phyloP scores from a whole-genome alignment of 1,139 yeast species.

The Saccharomyces pastorianus region DNA sequence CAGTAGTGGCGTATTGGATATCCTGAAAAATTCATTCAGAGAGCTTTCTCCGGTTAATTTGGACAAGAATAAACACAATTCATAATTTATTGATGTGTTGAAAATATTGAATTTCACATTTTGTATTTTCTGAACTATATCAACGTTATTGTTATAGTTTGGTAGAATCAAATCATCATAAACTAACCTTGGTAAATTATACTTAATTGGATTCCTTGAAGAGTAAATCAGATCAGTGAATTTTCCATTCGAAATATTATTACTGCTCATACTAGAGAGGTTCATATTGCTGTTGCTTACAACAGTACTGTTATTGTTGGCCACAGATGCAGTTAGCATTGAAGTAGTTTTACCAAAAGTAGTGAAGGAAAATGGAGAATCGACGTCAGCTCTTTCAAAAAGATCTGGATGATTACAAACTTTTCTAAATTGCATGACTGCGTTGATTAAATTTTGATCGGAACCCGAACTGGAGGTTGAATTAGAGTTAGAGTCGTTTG shows the following conservation, averaged over 20 bases:
- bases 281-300: slow-evolving; percentile 8
- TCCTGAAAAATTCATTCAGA: slow-evolving; percentile 34
- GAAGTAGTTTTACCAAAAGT: slow-evolving; percentile 72
- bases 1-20: slow-evolving; percentile 39
- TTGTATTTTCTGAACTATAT: slow-evolving; percentile 38
- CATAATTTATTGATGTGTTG: slow-evolving; percentile 17
- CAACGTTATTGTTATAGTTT: slow-evolving; percentile 40
- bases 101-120: slow-evolving; percentile 25
- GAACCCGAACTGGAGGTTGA: slow-evolving; percentile 8
- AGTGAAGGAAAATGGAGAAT: slow-evolving; percentile 70
- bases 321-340: slow-evolving; percentile 7
- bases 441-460: slow-evolving; percentile 77
- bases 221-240: slow-evolving; percentile 57
- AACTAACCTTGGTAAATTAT: slow-evolving; percentile 55
- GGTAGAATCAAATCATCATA: slow-evolving; percentile 64
- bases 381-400: slow-evolving; percentile 92
- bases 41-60: slow-evolving; percentile 45
- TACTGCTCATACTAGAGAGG: slow-evolving; percentile 1
- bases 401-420: slow-evolving; percentile 98
- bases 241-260: slow-evolving; percentile 38
- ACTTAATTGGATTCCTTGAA: slow-evolving; percentile 53
- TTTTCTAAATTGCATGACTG: slow-evolving; percentile 97
- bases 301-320: slow-evolving; percentile 1
- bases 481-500: slow-evolving; percentile 26
- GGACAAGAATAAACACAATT: slow-evolving; percentile 36